These are phyloP conservation scores for Fomitopsis pulvina DNA, from an alignment of 768 basidiomycete species.

Conservation along the genomic window DNA sequence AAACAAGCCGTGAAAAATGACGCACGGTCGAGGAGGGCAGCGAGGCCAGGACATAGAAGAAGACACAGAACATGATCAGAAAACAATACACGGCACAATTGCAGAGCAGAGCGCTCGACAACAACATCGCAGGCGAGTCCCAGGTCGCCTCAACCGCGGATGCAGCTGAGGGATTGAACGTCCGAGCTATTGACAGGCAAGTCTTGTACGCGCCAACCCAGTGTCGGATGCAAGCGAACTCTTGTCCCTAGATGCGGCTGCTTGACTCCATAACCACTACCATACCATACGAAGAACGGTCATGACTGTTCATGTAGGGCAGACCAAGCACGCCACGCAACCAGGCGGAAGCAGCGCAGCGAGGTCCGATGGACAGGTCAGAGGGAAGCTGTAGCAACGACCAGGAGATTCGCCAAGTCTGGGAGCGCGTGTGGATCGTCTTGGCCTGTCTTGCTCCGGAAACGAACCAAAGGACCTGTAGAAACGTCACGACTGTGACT, in stretches of 20 bases:
- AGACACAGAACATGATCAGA: conserved; percentile 35
- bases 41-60: conserved; percentile 14
- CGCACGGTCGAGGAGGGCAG: conserved; percentile 12
- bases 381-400: conserved; percentile 29
- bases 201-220: conserved; percentile 40
- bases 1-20: conserved; percentile 14
- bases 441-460: conserved; percentile 30
- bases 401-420: conserved; percentile 23
- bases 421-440: conserved; percentile 24
- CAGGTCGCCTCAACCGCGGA: conserved; percentile 29
- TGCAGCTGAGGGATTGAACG: conserved; percentile 34
- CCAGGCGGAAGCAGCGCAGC: conserved; percentile 23
- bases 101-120: conserved; percentile 43
- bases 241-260: conserved; percentile 31
- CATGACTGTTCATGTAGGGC: conserved; percentile 34
- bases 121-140: conserved; percentile 31
- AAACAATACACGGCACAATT: conserved; percentile 34
- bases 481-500: conserved; percentile 13
- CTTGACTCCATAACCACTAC: conserved; percentile 45
- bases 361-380: conserved; percentile 35
- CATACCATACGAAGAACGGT: conserved; percentile 45
- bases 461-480: conserved; percentile 30
- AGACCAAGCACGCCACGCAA: conserved; percentile 29
- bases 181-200: conserved; percentile 50
- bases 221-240: conserved; percentile 31